Conservation (phyloP, 2,329 filamentous ascomycete species). For the Aspergillus sojae region DNA sequence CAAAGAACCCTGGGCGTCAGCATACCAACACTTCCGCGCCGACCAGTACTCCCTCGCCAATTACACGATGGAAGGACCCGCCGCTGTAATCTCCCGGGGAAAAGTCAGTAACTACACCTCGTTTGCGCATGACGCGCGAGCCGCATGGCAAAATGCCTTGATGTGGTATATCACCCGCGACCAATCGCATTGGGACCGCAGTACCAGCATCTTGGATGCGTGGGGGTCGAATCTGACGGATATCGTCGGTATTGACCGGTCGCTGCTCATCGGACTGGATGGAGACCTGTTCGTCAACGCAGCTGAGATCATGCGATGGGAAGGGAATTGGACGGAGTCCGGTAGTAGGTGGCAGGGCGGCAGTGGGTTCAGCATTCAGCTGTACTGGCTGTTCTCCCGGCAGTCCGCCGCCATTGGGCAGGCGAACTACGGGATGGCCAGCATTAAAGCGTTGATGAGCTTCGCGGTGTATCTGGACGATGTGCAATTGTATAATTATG, state of each 20-base stretch:
- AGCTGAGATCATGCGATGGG: conserved; percentile 50
- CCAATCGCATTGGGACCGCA: conserved; percentile 36
- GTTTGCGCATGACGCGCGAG: conserved; percentile 41
- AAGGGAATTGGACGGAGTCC: conserved; percentile 43
- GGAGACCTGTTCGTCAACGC: conserved; percentile 47
- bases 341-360: conserved; percentile 40
- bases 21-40: conserved; percentile 34
- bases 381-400: conserved; percentile 47
- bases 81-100: conserved; percentile 26
- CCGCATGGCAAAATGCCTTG: conserved; percentile 45
- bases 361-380: conserved; percentile 42
- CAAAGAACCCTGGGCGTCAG: conserved; percentile 31
- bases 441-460: conserved; percentile 42
- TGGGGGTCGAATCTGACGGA: conserved; percentile 21
- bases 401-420: conserved; percentile 45
- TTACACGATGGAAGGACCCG: conserved; percentile 14
- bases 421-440: conserved; percentile 48
- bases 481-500: conserved; percentile 46
- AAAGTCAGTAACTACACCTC: conserved; percentile 39
- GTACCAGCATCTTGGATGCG: conserved; percentile 41
- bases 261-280: conserved; percentile 43
- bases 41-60: conserved; percentile 30
- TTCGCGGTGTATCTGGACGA: conserved; percentile 49
- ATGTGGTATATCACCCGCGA: conserved; percentile 49
- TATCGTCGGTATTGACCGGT: conserved; percentile 25